phyloP scores from a whole-genome alignment of 2,329 filamentous ascomycete genomes.

The Raffaelea ambrosiae region DNA sequence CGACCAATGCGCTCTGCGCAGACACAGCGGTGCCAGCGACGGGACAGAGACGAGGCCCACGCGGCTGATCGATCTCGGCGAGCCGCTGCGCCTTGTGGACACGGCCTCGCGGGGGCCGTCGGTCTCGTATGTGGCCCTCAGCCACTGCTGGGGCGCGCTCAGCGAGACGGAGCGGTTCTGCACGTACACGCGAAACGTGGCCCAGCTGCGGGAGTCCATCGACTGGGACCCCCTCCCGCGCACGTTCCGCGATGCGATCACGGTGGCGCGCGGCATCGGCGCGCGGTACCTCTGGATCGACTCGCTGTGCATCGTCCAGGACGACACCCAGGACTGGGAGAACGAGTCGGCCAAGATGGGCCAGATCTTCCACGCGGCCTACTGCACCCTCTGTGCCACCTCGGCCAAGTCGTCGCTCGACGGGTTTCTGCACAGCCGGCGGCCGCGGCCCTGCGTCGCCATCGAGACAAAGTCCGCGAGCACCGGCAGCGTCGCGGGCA shows the following conservation, averaged over 20 bases:
- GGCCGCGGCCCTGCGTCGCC: not conserved
- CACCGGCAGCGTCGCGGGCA: too few relatives aligned
- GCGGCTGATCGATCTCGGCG: not conserved
- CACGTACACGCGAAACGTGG: not conserved
- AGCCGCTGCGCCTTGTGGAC: not conserved
- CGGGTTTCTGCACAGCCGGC: constrained; percentile 16
- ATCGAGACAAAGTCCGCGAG: not conserved
- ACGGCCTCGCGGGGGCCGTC: not conserved
- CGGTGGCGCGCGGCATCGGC: not conserved
- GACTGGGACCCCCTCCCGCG: not conserved
- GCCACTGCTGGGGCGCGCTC: constrained; percentile 1
- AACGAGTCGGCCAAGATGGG: constrained; percentile 18
- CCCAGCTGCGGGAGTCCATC: not conserved
- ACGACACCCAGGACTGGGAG: constrained; percentile 14
- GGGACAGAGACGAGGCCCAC: not conserved
- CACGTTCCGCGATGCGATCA: constrained; percentile 4
- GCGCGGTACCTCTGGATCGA: constrained; percentile 16
- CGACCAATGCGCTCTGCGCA: too few relatives aligned
- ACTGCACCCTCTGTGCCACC: constrained; percentile 18
- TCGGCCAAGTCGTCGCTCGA: constrained; percentile 6
- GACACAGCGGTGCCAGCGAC: not conserved
- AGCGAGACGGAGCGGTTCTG: not conserved
- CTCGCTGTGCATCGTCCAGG: constrained; percentile 17
- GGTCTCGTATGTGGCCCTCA: not conserved
- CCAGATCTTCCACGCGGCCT: constrained; percentile 17